phyloP scores from a whole-genome alignment of 108 stramenopile species.

The Cyclotella atomus region DNA sequence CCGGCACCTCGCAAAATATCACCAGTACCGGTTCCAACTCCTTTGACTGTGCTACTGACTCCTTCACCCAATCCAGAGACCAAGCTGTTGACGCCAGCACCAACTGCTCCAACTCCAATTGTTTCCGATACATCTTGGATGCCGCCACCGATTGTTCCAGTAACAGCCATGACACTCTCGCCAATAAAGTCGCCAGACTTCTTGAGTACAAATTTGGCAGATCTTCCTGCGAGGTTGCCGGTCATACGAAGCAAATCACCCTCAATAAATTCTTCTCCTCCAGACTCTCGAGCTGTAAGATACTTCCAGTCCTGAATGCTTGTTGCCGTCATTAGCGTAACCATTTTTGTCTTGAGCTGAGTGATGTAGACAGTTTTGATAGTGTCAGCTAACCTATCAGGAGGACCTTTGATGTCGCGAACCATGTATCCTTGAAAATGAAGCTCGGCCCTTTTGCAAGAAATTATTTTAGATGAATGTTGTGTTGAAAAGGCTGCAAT shows the following conservation, averaged over 20 bases:
- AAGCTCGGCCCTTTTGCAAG: conserved; percentile 85
- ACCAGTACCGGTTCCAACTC: conserved; percentile 84
- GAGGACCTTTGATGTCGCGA: conserved; percentile 75
- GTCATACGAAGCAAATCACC: conserved; percentile 85
- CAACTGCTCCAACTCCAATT: conserved; percentile 78
- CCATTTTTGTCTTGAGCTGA: conserved; percentile 80
- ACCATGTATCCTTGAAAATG: conserved; percentile 76
- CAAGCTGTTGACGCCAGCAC: conserved; percentile 85
- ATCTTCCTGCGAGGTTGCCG: conserved; percentile 83
- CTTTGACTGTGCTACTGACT: conserved; percentile 75
- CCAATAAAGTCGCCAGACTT: conserved; percentile 73
- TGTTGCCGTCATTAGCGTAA: conserved; percentile 76
- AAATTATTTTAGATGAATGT: background rate
- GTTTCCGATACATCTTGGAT: conserved; percentile 74
- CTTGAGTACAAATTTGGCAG: conserved; percentile 70
- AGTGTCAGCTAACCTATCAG: conserved; percentile 78
- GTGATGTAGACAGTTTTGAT: conserved; percentile 75
- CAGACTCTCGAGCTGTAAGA: conserved; percentile 77
- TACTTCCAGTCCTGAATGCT: conserved; percentile 88
- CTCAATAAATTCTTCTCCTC: conserved; percentile 85
- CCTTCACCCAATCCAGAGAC: conserved; percentile 89
- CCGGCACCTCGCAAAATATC: conserved; percentile 80
- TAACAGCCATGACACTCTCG: conserved; percentile 60
- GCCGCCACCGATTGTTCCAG: conserved; percentile 66
- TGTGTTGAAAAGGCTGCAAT: background rate